Conservation (phyloP, 2,329 filamentous ascomycete species). For the Sporothrix euskadiensis region DNA sequence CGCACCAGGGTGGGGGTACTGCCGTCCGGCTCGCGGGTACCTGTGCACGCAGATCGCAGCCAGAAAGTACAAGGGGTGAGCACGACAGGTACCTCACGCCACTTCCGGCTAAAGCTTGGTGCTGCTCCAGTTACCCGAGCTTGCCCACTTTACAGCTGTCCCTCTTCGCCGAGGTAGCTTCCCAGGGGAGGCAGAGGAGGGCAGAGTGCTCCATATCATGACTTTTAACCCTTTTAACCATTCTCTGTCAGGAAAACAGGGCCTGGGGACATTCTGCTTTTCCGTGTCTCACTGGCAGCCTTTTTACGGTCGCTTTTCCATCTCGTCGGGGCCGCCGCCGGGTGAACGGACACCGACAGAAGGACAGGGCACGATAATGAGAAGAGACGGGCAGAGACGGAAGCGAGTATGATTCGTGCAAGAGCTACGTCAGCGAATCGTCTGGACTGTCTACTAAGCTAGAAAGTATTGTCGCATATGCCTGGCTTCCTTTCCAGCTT, state of each 20-base stretch:
- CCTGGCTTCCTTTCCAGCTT: neutral
- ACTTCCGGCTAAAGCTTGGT: slow-evolving; percentile 27
- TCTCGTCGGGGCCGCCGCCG: slow-evolving; percentile 10
- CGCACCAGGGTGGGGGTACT: slow-evolving; percentile 15
- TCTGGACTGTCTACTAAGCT: neutral
- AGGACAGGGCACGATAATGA: neutral
- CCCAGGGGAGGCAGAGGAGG: neutral
- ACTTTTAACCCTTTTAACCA: neutral
- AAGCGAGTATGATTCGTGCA: slow-evolving; percentile 19
- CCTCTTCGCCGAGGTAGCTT: slow-evolving; percentile 32
- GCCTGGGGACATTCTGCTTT: neutral
- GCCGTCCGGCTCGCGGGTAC: neutral
- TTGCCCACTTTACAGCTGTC: slow-evolving; percentile 23
- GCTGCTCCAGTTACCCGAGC: slow-evolving; percentile 33
- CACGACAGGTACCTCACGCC: slow-evolving; percentile 17
- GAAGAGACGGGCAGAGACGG: slow-evolving; percentile 21
- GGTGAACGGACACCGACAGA: slow-evolving; percentile 26
- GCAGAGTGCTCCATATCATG: neutral
- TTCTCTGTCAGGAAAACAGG: neutral
- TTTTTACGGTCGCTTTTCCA: neutral
- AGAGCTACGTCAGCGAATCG: neutral
- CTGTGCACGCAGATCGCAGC: neutral
- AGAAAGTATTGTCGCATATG: neutral
- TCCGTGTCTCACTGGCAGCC: slow-evolving; percentile 12
- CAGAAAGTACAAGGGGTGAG: neutral